Evolutionary conservation across 495 filamentous ascomycete species (phyloP).

Genomic region (Aspergillus affinis): DNA sequence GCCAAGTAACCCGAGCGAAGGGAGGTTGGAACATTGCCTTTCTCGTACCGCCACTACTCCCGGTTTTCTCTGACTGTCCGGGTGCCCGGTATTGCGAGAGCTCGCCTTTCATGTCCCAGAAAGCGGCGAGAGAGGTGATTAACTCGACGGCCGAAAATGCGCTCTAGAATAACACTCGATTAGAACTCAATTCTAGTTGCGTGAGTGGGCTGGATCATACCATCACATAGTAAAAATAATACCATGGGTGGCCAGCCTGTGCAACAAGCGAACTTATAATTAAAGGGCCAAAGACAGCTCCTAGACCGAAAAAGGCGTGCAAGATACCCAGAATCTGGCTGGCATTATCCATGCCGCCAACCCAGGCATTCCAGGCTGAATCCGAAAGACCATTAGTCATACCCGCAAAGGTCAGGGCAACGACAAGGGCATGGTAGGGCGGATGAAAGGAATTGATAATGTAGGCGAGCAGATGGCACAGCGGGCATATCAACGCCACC

Average conservation of each 20-base stretch:
- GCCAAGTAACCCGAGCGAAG: conserved; percentile 64
- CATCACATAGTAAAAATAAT: conserved; percentile 63
- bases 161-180: conserved; percentile 3
- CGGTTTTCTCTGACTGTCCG: conserved; percentile 50
- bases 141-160: conserved; percentile 13
- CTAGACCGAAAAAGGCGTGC: conserved; percentile 59
- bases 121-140: conserved; percentile 6
- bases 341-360: conserved; percentile 61
- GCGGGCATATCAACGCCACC: conserved; percentile 64
- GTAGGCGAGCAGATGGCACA: conserved; percentile 64
- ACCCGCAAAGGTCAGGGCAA: conserved; percentile 59
- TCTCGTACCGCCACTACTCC: conserved; percentile 46
- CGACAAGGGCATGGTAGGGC: conserved; percentile 58
- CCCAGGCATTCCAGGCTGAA: conserved; percentile 66
- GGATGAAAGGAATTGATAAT: conserved; percentile 59
- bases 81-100: conserved; percentile 30
- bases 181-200: not conserved
- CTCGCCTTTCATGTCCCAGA: conserved; percentile 10
- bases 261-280: conserved; percentile 59
- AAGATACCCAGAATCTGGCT: conserved; percentile 59
- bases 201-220: conserved; percentile 27
- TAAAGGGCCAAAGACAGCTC: conserved; percentile 55
- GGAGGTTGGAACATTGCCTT: conserved; percentile 53
- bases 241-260: conserved; percentile 51
- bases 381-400: conserved; percentile 64